Evolutionary conservation across 176 grass and related monocot genomes (phyloP).

Genomic region (Eremochloa ophiuroides): DNA sequence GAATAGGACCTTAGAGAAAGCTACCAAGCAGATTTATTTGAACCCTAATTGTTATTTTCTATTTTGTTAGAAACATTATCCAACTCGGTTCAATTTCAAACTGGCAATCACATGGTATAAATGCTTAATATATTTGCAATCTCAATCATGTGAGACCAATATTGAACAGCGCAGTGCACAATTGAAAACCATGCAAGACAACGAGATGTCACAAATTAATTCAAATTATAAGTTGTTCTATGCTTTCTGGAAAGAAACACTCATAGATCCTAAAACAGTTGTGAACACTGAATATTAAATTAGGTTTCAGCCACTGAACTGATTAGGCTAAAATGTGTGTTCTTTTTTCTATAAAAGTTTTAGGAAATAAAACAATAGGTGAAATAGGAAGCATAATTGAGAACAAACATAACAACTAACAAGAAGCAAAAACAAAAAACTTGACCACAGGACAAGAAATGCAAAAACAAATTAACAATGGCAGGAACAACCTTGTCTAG

Average conservation of each 20-base stretch:
- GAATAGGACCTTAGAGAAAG: neutral
- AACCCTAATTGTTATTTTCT: slow-evolving; percentile 14
- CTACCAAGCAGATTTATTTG: neutral
- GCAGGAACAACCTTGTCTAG: slow-evolving; percentile 78
- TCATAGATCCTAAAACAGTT: neutral
- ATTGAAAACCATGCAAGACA: slow-evolving; percentile 5
- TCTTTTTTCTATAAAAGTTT: neutral
- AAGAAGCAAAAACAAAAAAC: neutral
- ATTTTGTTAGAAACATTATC: slow-evolving; percentile 3
- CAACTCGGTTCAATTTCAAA: neutral
- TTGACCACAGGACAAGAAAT: neutral
- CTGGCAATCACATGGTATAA: neutral
- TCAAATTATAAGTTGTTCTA: neutral
- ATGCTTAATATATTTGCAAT: neutral
- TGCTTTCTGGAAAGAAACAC: slow-evolving; percentile 9
- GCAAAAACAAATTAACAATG: slow-evolving; percentile 10
- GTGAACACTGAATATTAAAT: neutral
- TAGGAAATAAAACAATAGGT: neutral
- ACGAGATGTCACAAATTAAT: slow-evolving; percentile 7
- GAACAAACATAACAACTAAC: neutral
- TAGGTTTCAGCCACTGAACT: neutral
- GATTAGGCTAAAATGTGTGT: too few relatives aligned
- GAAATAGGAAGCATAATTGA: slow-evolving; percentile 5
- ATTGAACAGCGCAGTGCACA: neutral
- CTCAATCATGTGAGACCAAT: neutral